phyloP scores from a whole-genome alignment of 768 basidiomycete species.

The Mycena filopes region DNA sequence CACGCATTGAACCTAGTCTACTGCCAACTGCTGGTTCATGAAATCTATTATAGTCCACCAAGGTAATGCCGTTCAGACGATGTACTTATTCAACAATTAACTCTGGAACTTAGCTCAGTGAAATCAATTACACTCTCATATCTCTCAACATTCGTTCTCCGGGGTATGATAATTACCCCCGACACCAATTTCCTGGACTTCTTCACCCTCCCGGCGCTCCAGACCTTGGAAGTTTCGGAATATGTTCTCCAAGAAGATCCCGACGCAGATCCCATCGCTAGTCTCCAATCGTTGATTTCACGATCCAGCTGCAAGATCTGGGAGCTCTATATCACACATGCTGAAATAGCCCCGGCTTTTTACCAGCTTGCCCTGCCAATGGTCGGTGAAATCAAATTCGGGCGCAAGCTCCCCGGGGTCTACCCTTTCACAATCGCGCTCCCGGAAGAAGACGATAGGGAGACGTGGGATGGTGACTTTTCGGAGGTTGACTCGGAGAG shows the following conservation, averaged over 20 bases:
- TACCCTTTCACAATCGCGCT: too few species aligned
- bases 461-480: too few species aligned
- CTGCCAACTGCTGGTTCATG: background rate
- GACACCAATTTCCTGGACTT: background rate
- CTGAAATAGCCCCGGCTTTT: background rate
- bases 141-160: background rate
- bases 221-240: background rate
- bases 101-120: background rate
- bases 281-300: background rate
- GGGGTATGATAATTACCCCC: background rate
- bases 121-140: background rate
- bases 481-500: too few species aligned
- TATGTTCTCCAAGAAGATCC: background rate
- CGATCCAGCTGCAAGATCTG: background rate
- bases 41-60: background rate
- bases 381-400: too few species aligned
- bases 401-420: too few species aligned
- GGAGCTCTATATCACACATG: background rate
- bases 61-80: too few species aligned
- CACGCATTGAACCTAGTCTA: background rate
- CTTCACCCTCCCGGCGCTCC: background rate
- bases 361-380: background rate
- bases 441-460: too few species aligned
- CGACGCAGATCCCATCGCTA: background rate
- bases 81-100: too few species aligned